Conservation (phyloP, 106 monocot species). For the Dioscorea alata region DNA sequence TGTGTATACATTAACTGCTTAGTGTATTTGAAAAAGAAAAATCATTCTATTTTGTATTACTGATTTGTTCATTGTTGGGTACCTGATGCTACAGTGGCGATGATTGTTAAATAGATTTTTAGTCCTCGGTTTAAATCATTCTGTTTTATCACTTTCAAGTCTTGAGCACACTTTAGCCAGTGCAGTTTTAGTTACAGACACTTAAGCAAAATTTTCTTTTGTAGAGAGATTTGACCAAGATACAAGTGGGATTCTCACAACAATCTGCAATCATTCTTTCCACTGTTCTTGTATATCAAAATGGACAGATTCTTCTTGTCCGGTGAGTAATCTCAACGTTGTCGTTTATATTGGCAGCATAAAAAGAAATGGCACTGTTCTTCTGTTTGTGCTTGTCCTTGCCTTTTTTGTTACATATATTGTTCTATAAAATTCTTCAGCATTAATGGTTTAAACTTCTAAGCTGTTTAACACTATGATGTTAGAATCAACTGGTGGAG, state of each 20-base stretch:
- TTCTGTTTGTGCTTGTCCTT: neutral
- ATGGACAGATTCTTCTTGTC: constrained; percentile 99
- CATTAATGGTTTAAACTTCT: too few relatives aligned
- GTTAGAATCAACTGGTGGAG: too few relatives aligned
- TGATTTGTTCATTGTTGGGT: too few relatives aligned
- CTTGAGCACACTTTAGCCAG: neutral
- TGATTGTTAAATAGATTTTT: too few relatives aligned
- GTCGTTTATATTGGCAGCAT: neutral
- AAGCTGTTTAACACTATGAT: too few relatives aligned
- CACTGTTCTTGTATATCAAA: constrained; percentile 99
- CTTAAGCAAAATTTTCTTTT: neutral
- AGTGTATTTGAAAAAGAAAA: too few relatives aligned
- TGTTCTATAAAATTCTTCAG: too few relatives aligned
- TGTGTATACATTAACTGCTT: too few relatives aligned
- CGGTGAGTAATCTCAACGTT: constrained; percentile 33
- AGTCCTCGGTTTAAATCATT: too few relatives aligned
- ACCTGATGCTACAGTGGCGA: too few relatives aligned
- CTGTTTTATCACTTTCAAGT: too few relatives aligned
- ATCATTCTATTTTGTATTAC: too few relatives aligned
- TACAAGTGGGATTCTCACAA: constrained; percentile 80
- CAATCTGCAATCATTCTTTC: constrained; percentile 98
- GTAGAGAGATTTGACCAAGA: constrained; percentile 88
- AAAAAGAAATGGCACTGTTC: neutral
- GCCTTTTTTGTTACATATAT: neutral
- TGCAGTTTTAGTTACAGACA: neutral